Conservation (phyloP, 768 basidiomycete species). For the Lentinula detonsa region DNA sequence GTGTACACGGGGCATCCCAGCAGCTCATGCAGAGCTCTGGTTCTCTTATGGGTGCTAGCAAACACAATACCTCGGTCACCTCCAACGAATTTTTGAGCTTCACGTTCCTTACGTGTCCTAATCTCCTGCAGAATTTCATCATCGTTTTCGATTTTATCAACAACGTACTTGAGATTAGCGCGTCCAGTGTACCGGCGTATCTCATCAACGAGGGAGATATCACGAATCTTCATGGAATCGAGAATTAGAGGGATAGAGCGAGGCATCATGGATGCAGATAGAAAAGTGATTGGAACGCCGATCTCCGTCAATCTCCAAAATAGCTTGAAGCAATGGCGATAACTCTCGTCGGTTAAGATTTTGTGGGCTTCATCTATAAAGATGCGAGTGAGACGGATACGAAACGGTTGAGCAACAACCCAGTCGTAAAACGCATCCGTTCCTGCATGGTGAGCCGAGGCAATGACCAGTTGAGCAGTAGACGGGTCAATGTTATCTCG, state of each 20-base stretch:
- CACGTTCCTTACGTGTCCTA: background rate
- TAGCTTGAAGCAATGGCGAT: background rate
- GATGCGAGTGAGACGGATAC: background rate
- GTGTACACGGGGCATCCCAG: background rate
- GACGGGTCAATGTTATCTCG: background rate
- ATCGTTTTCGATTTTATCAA: background rate
- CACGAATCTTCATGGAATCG: background rate
- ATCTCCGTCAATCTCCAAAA: background rate
- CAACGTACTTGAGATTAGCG: background rate
- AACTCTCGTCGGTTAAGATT: background rate
- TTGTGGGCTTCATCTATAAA: slow-evolving; percentile 3
- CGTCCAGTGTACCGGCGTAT: background rate
- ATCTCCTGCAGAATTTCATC: background rate
- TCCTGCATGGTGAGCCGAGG: background rate
- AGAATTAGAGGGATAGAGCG: background rate
- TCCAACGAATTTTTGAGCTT: background rate
- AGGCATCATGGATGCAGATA: background rate
- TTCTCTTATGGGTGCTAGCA: background rate
- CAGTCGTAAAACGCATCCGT: background rate
- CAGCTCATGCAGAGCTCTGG: background rate
- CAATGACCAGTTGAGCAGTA: background rate
- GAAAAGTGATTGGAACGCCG: background rate
- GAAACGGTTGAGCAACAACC: background rate
- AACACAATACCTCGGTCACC: slow-evolving; percentile 1
- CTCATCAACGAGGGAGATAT: background rate